Evolutionary conservation across 805 yeast species (phyloP), one percentile per base, ranked within the genome.

Genomic region (Cyberlindnera maritima): DNA sequence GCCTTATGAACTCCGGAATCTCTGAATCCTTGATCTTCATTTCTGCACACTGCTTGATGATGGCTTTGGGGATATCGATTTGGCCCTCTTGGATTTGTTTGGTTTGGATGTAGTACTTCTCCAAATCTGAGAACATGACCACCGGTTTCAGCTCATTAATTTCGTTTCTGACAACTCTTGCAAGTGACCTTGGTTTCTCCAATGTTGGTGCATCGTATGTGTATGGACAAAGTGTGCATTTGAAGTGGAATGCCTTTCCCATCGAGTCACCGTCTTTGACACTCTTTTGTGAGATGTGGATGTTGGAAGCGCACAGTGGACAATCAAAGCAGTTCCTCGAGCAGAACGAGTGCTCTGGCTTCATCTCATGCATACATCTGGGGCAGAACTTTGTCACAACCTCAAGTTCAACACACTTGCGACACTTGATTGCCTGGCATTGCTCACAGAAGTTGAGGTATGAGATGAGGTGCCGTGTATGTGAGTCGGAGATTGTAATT

Each of bases 311-410:
- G 44, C 66, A 62, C 1, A 46, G 4, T 1, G 66, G 66, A 45
- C 66, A 62, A 21, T 53, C 56, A 37, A 60, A 53, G 38, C 66
- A 62, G 39, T 57, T 61, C 26, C 56, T 49, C 1, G 64, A 52
- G 41, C 66, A 62, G 19, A 39, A 43, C 0, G 46, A 45, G 38
- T 55, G 47, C 13, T 60, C 64, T 1, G 55, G 50, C 26, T 53
- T 56, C 58, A 55, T 54, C 31, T 46, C 58, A 9, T 45, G 41
- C 61, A 61, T 55, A 39, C 66, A 62, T 6, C 54, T 38, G 2
- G 65, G 61, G 31, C 66, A 62, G 41, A 43, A 62, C 41, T 61
- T 61, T 2, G 49, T 35, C 9, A 46, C 52, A 2, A 62, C 51
- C 28, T 62, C 64, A 7, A 55, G 34, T 28, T 62, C 66, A 4